Evolutionary conservation across 2,329 filamentous ascomycete genomes (phyloP), one percentile per base, ranked within the genome.

Genomic region (Elsinoe fawcettii): DNA sequence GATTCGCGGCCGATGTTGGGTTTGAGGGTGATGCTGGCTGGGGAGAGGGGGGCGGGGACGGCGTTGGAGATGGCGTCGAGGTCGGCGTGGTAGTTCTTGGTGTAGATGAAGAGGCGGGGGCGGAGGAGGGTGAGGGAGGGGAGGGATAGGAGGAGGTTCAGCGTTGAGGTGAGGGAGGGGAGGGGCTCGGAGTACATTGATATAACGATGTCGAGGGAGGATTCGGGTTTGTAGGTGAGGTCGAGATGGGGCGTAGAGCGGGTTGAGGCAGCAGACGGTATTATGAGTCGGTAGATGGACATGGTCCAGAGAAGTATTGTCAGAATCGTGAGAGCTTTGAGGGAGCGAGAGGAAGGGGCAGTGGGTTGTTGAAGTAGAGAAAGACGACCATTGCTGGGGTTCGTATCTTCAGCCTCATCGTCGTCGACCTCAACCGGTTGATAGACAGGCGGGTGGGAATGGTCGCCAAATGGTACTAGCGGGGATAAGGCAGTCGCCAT

Each of bases 1-100:
- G 72, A 69, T 62, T 76, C 72, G 34, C 76, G 69, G 20, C 76
- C 76, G 30, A 70, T 59, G 55, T 78, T 78, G 4, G 64, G 65
- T 1, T 68, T 58, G 8, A 60, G 56, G 11, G 62, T 63, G 9
- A 71, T 65, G 30, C 37, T 47, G 23, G 54, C 23, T 1, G 37
- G 25, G 14, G 23, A 20, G 5, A 64, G 55, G 32, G 62, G 58
- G n/a, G 68, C 67, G 5, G 60, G 60, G 9, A 68, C 67, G 22
- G 53, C 54, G 20, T 59, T 27, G 30, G 63, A 60, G 25, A 71
- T 60, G 7, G 55, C n/a, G 6, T 60, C 44, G 16, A 60, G 37
- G 44, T 68, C 56, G 14, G 66, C 64, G n/a, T 64, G 46, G 8
- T 56, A 36, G 47, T 69, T 63, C 56, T 71, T 72, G 39, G 66